Evolutionary conservation across 257 asterid species (phyloP).

Genomic region (Voacanga thouarsii): DNA sequence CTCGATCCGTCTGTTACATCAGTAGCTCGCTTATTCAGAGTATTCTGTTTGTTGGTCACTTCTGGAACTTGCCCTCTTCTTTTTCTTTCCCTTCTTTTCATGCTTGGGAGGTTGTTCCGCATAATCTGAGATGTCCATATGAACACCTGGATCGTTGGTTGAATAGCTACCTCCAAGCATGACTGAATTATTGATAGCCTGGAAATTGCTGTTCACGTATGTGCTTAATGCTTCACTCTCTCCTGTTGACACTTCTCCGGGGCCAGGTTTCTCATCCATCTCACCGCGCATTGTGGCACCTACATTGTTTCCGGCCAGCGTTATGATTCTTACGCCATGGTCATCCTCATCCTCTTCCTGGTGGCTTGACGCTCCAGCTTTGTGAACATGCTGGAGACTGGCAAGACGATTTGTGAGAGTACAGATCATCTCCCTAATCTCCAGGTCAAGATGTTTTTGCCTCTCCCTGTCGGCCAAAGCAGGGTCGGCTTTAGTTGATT

Average conservation of each 20-base stretch:
- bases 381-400: slow-evolving; percentile 42
- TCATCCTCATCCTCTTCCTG: slow-evolving; percentile 24
- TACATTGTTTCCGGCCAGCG: slow-evolving; percentile 71
- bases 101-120: slow-evolving; percentile 22
- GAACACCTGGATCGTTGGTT: slow-evolving; percentile 90
- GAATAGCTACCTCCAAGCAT: slow-evolving; percentile 78
- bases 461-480: slow-evolving; percentile 29
- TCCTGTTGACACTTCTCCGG: slow-evolving; percentile 24
- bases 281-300: slow-evolving; percentile 93
- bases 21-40: slow-evolving; percentile 16
- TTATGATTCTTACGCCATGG: slow-evolving; percentile 63
- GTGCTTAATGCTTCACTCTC: slow-evolving; percentile 54
- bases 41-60: slow-evolving; percentile 27
- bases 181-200: slow-evolving; percentile 86
- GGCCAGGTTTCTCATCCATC: slow-evolving; percentile 35
- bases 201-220: slow-evolving; percentile 83
- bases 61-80: slow-evolving; percentile 28
- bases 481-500: slow-evolving; percentile 31
- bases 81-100: slow-evolving; percentile 35
- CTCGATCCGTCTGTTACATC: neutral
- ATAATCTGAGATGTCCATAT: slow-evolving; percentile 63
- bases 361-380: slow-evolving; percentile 30
- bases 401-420: slow-evolving; percentile 54
- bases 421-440: slow-evolving; percentile 55
- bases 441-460: slow-evolving; percentile 49